Conservation (phyloP, 2,329 filamentous ascomycete species). For the Clonostachys byssicola region DNA sequence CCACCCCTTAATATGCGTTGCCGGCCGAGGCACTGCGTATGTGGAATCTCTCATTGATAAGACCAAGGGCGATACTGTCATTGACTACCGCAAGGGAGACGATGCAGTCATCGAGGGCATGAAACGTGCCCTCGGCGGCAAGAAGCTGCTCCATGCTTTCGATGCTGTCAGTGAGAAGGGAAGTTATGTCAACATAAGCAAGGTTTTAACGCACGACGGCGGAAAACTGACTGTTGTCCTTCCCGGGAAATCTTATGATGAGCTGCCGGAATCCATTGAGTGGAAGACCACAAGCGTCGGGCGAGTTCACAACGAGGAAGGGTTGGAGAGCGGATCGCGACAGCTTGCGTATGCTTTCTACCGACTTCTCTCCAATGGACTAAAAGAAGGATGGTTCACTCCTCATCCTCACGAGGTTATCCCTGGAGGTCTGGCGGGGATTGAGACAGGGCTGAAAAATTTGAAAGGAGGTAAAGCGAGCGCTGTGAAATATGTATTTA, state of each 20-base stretch:
- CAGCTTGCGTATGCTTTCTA: neutral
- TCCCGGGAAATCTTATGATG: too few species aligned
- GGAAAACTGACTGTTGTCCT: too few species aligned
- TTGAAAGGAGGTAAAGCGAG: neutral
- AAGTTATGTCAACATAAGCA: neutral
- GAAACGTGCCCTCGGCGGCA: slow-evolving; percentile 1
- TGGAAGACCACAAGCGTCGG: too few species aligned
- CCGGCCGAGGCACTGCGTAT: slow-evolving; percentile 27
- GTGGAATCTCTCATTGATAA: slow-evolving; percentile 8
- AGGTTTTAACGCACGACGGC: neutral
- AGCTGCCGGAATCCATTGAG: too few species aligned
- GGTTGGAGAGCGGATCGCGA: too few species aligned
- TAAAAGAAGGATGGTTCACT: neutral
- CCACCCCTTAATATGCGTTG: slow-evolving; percentile 54
- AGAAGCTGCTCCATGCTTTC: slow-evolving; percentile 1
- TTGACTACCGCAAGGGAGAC: slow-evolving; percentile 11
- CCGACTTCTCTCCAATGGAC: neutral
- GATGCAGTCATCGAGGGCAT: slow-evolving; percentile 3
- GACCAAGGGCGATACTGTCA: slow-evolving; percentile 8
- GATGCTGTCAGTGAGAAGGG: slow-evolving; percentile 3
- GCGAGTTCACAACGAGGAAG: too few species aligned
- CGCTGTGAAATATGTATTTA: neutral
- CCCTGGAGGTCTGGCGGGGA: neutral
- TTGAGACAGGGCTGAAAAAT: neutral
- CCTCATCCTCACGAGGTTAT: neutral